Evolutionary conservation across 2,329 filamentous ascomycete genomes (phyloP).

Genomic region (Fusarium clavum): DNA sequence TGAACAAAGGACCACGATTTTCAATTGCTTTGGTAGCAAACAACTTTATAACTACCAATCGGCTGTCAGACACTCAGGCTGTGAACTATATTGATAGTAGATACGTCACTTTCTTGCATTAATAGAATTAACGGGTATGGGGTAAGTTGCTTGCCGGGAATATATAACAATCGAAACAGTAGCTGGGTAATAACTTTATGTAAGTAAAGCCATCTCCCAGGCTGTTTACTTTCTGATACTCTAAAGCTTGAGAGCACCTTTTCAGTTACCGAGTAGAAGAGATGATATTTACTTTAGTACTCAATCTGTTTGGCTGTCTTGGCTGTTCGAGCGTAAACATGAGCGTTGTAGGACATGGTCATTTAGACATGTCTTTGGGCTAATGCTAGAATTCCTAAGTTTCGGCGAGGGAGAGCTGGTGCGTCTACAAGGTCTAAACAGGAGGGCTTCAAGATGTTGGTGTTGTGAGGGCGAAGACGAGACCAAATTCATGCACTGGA

Average conservation of each 20-base stretch:
- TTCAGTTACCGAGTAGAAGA: background rate
- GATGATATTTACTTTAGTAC: background rate
- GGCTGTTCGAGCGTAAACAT: background rate
- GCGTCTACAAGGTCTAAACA: background rate
- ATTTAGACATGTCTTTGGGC: background rate
- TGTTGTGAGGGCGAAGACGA: slow-evolving; percentile 6
- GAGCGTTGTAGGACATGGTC: background rate
- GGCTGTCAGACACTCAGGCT: background rate
- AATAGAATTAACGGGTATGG: background rate
- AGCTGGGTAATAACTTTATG: too few relatives aligned
- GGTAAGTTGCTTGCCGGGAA: background rate
- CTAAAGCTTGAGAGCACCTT: background rate
- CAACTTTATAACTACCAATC: background rate
- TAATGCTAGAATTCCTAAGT: background rate
- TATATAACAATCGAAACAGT: background rate
- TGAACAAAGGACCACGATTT: background rate
- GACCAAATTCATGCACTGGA: background rate
- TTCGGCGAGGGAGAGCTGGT: slow-evolving; percentile 24
- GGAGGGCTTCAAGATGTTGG: slow-evolving; percentile 25
- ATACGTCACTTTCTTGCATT: background rate
- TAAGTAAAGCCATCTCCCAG: background rate
- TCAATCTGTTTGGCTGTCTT: background rate
- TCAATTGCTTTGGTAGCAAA: background rate
- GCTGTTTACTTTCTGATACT: background rate
- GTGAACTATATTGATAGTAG: background rate